phyloP scores from a whole-genome alignment of 1,139 yeast genomes.

The Diutina scorzettiae region DNA sequence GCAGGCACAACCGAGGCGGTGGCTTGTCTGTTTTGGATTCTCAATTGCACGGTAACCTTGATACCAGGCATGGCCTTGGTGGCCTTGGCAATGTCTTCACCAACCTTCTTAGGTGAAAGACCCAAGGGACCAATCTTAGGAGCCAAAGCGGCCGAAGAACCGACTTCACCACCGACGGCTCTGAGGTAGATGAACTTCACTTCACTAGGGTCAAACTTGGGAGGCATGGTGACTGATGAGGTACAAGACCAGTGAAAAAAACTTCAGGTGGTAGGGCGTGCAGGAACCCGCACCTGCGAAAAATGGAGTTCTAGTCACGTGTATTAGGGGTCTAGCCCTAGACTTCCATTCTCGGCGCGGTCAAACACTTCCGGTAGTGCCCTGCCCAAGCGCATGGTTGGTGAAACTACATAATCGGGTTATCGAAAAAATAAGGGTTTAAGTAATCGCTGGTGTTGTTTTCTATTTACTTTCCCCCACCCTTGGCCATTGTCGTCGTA shows the following conservation, averaged over 20 bases:
- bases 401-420: no score
- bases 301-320: no score
- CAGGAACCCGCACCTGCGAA: no score
- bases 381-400: no score
- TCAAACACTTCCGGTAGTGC: no score
- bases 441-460: no score
- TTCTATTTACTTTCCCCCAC: no score
- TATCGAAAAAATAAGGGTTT: no score
- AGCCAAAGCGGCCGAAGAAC: slow-evolving; percentile 99
- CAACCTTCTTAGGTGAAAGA: slow-evolving; percentile 99
- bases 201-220: slow-evolving; percentile 98
- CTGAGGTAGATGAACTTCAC: slow-evolving; percentile 97
- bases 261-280: no score
- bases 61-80: slow-evolving; percentile 99
- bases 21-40: slow-evolving; percentile 99
- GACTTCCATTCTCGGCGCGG: no score
- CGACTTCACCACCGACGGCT: slow-evolving; percentile 99
- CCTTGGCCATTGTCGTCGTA: no score
- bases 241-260: background rate
- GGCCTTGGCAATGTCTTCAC: slow-evolving; percentile 99
- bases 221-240: slow-evolving; percentile 50
- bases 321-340: no score
- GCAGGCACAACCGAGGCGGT: slow-evolving; percentile 98
- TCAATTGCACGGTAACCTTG: slow-evolving; percentile 96
- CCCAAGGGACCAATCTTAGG: slow-evolving; percentile 99